Evolutionary conservation across 2,329 filamentous ascomycete species (phyloP).

Genomic region (Calonectria pteridis): DNA sequence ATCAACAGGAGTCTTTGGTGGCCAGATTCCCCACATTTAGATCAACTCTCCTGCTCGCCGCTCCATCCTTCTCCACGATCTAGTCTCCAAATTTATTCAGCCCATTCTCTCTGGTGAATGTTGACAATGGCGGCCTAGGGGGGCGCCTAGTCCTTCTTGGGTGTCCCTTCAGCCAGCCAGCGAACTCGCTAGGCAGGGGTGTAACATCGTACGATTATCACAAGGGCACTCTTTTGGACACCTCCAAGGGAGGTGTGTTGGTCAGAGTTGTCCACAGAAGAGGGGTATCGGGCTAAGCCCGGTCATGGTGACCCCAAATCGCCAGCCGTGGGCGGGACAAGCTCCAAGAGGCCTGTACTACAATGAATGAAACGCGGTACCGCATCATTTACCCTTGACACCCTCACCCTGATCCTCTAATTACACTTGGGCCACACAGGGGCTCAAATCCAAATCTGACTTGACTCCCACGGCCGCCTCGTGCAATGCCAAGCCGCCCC

Average conservation of each 20-base stretch:
- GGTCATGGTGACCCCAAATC: background rate
- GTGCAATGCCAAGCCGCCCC: constrained; percentile 34
- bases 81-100: background rate
- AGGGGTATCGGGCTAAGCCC: background rate
- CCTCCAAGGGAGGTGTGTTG: background rate
- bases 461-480: constrained; percentile 16
- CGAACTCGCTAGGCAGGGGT: background rate
- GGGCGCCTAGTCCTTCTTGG: background rate
- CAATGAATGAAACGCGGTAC: constrained; percentile 8
- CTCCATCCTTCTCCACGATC: background rate
- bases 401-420: background rate
- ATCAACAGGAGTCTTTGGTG: background rate
- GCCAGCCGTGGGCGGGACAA: background rate
- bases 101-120: background rate
- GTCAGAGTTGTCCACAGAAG: background rate
- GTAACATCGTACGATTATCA: constrained; percentile 10
- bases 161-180: background rate
- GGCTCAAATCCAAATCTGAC: background rate
- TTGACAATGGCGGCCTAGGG: constrained; percentile 10
- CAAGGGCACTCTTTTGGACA: background rate
- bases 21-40: background rate
- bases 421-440: background rate
- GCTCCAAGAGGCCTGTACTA: background rate
- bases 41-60: background rate
- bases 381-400: background rate